phyloP scores from a whole-genome alignment of 768 basidiomycete species.

The Mycena galopus region DNA sequence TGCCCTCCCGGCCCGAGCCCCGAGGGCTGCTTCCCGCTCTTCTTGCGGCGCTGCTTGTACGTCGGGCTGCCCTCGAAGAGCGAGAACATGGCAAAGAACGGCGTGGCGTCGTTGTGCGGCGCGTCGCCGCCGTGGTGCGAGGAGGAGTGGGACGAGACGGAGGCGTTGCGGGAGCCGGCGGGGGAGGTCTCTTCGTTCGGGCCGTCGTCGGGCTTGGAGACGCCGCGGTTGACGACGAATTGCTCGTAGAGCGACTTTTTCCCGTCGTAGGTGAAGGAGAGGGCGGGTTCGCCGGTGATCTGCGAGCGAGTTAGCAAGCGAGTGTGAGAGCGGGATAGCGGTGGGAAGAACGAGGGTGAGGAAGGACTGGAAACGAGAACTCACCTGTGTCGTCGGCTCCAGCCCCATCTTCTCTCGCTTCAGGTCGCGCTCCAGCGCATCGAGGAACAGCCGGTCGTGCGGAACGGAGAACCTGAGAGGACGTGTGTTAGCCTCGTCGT shows the following conservation, averaged over 20 bases:
- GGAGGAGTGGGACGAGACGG: constrained; percentile 26
- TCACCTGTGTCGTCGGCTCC: constrained; percentile 81
- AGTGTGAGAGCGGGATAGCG: too few species aligned
- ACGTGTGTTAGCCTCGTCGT: neutral
- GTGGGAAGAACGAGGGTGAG: too few species aligned
- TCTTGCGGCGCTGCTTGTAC: constrained; percentile 92
- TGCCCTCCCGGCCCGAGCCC: constrained; percentile 37
- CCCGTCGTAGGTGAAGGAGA: constrained; percentile 90
- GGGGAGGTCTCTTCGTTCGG: constrained; percentile 26
- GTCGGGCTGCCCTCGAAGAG: constrained; percentile 87
- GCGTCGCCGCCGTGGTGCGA: constrained; percentile 40
- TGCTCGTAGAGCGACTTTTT: constrained; percentile 91
- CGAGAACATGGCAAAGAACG: constrained; percentile 77
- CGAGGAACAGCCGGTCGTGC: constrained; percentile 96
- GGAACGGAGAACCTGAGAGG: constrained; percentile 96
- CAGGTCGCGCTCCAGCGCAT: constrained; percentile 95
- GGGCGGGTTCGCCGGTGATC: constrained; percentile 82
- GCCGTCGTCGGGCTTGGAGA: constrained; percentile 41
- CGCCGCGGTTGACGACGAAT: constrained; percentile 60
- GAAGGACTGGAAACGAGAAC: neutral
- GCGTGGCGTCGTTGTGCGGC: constrained; percentile 48
- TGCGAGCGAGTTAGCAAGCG: neutral
- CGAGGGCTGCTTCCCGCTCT: constrained; percentile 60
- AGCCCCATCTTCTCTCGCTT: constrained; percentile 94
- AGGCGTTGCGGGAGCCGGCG: constrained; percentile 35